Evolutionary conservation across 176 grass and related monocot species (phyloP).

Genomic region (Carex cristatella): DNA sequence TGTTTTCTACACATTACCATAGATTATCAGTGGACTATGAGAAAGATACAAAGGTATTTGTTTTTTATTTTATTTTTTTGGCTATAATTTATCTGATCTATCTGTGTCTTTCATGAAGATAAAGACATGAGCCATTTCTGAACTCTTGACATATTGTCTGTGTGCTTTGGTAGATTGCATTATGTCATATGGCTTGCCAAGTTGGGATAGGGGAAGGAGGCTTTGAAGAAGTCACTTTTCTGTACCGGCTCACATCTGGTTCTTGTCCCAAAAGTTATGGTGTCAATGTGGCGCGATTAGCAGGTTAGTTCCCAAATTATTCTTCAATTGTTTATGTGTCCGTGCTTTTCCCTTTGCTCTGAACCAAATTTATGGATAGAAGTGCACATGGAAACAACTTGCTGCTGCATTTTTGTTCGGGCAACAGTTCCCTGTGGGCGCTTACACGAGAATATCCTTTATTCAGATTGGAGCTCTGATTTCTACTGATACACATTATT

Average conservation of each 20-base stretch:
- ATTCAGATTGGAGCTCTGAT: not conserved
- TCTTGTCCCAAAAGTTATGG: constrained; percentile 98
- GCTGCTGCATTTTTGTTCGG: not conserved
- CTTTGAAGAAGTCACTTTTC: constrained; percentile 84
- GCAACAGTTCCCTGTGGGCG: too few relatives aligned
- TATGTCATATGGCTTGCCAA: constrained; percentile 90
- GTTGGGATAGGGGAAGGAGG: constrained; percentile 53
- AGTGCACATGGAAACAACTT: not conserved
- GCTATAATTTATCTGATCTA: not conserved
- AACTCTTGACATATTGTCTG: constrained; percentile 26
- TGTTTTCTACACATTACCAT: constrained; percentile 99
- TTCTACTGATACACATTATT: not conserved
- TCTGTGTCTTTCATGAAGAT: too few relatives aligned
- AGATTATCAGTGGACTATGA: constrained; percentile 65
- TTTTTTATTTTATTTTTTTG: constrained; percentile 2
- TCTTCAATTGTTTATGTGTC: not conserved
- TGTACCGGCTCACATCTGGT: constrained; percentile 69
- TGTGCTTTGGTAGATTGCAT: constrained; percentile 50
- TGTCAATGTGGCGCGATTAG: constrained; percentile 93
- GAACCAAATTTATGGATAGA: not conserved
- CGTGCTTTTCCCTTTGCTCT: not conserved
- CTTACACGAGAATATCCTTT: not conserved
- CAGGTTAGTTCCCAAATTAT: constrained; percentile 51
- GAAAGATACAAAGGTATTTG: constrained; percentile 56
- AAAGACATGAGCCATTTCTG: not conserved